Evolutionary conservation across 78 protist species (phyloP).

Genomic region (Reticulomyxa filosa): DNA sequence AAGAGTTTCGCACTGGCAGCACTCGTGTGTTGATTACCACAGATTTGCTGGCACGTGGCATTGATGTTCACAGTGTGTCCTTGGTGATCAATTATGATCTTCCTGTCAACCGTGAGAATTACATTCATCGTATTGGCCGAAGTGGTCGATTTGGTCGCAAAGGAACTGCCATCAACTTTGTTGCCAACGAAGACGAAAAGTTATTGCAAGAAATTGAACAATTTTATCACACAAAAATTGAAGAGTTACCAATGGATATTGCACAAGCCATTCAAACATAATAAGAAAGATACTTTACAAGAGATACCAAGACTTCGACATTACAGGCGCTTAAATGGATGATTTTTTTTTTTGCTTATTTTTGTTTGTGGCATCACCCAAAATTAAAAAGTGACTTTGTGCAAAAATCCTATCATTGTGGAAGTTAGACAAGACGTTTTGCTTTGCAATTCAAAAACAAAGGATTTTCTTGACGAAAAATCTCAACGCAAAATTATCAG

Average conservation of each 20-base stretch:
- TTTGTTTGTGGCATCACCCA: no score
- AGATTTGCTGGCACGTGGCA: slow-evolving; percentile 95
- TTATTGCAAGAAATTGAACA: slow-evolving; percentile 4
- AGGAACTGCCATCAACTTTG: slow-evolving; percentile 97
- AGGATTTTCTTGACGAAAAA: no score
- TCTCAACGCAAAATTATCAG: no score
- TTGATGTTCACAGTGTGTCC: slow-evolving; percentile 94
- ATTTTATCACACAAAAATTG: slow-evolving; percentile 34
- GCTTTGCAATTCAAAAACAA: no score
- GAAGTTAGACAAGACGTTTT: no score
- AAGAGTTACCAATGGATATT: slow-evolving; percentile 42
- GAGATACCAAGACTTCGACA: no score
- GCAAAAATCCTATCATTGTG: no score
- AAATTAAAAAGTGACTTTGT: no score
- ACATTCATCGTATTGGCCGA: slow-evolving; percentile 89
- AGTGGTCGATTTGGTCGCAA: slow-evolving; percentile 95
- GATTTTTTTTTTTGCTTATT: no score
- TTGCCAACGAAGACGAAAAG: slow-evolving; percentile 7
- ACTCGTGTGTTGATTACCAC: slow-evolving; percentile 94
- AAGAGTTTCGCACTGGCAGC: slow-evolving; percentile 79
- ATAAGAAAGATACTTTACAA: no score
- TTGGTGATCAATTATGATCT: slow-evolving; percentile 94
- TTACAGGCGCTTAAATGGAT: no score
- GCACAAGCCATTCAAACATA: no score
- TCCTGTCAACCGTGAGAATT: slow-evolving; percentile 86